phyloP scores from a whole-genome alignment of 1,284 basidiomycete genomes.

The Tilletia walkeri region DNA sequence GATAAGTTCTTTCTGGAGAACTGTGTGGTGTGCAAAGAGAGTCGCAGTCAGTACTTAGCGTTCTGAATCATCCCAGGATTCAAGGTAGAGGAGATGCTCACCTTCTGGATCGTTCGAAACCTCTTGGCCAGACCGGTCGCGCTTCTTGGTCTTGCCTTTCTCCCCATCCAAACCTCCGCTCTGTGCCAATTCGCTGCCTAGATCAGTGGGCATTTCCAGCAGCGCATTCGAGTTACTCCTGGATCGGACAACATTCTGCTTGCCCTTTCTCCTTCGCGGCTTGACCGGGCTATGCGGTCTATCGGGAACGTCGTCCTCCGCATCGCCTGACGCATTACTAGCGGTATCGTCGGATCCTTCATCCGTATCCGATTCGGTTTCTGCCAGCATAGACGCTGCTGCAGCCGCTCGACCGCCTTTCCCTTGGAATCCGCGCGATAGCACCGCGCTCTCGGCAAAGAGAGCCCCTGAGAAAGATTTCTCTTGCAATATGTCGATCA shows the following conservation, averaged over 20 bases:
- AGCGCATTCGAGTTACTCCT: constrained; percentile 20
- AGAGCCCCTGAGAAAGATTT: constrained; percentile 45
- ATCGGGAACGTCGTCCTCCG: constrained; percentile 42
- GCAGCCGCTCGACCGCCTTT: constrained; percentile 6
- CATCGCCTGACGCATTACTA: constrained; percentile 31
- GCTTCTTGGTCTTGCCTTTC: constrained; percentile 57
- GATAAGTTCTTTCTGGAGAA: constrained; percentile 71
- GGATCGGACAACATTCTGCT: neutral
- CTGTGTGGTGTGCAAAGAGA: constrained; percentile 5
- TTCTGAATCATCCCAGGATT: no score
- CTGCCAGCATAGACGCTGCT: constrained; percentile 4
- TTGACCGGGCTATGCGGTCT: constrained; percentile 27
- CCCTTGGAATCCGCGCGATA: constrained; percentile 22
- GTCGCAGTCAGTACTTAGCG: no score
- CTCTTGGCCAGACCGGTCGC: constrained; percentile 26
- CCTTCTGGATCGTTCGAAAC: constrained; percentile 29
- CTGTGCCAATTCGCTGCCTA: constrained; percentile 76
- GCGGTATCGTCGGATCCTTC: constrained; percentile 28
- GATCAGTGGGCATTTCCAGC: constrained; percentile 24
- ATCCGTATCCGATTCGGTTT: constrained; percentile 25
- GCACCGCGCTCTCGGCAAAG: constrained; percentile 40
- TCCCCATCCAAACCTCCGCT: constrained; percentile 68
- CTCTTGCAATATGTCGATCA: constrained; percentile 44
- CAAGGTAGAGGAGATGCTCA: neutral
- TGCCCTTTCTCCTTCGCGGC: constrained; percentile 18